Base-by-base conservation (phyloP, 129 eudicot genomes). In the Flaveria trinervia region DNA sequence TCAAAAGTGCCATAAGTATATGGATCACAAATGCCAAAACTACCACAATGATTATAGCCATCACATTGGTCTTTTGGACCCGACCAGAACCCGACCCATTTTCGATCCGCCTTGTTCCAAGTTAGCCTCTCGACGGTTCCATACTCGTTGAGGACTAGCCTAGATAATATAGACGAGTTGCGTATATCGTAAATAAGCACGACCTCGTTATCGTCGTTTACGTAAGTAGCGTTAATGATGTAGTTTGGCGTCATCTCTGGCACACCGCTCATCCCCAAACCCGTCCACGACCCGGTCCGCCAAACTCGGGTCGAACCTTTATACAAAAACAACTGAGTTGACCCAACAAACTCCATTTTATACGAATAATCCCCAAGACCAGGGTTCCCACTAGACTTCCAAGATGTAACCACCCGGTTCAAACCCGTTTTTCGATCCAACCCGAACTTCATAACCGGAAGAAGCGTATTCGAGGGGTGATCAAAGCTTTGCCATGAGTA, bases 251-350 rank as follows among this genome's bases (percentile, higher is more conserved):
- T 67, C 81, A 77, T 82, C 10, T 55, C 78, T 0, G 72, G 83
- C 43, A 83, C 62, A 62, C 87, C 85, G 9, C 81, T 80, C 83
- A 84, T 80, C 5, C 81, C 79, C 5, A 23, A 48, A 23, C 87
- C 87, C 1, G 68, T 86, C 87, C 90, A 83, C n/a, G 87, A 68
- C 0, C 90, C 87, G 4, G 75, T 55, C 26, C 85, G 77, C 87
- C 89, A 83, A 7, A 85, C 3, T 17, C 5, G 45, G 23, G 51
- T 60, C 54, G 5, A 39, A 44, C 80, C 87, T 72, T 74, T 64
- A 73, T 59, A 71, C 72, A 83, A 7, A 16, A 86, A 72, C 68
- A 73, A 17, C 70, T 86, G 89, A 28, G 92, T 65, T 18, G 83
- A 81, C 14, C 88, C 89, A 54, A 43, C 17, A 52, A 75, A 17